Base-by-base conservation (phyloP, 2,329 filamentous ascomycete genomes). In the Colletotrichum simmondsii region DNA sequence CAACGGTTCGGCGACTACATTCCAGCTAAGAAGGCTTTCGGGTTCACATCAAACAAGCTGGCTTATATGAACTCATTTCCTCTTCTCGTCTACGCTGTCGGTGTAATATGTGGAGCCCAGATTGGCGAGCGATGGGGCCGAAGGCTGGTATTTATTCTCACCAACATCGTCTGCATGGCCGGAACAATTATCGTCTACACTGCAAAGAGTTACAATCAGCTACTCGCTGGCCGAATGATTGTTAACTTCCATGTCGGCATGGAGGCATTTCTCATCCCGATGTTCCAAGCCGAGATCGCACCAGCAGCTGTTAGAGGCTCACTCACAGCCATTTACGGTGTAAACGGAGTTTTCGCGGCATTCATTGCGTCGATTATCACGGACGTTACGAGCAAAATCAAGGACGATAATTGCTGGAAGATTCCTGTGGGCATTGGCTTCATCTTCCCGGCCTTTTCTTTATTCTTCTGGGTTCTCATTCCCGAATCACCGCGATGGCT, bases 401-500 rank as follows among this genome's bases (percentile, higher is more conserved):
- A 64, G 1, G 59, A 73, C 37, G 71, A 77, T 19, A 62, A 61
- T 4, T 76, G 73, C 26, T 77, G 76, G 76, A 69, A 71, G 61
- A 75, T 77, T 12, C 76, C 76, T 1, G 63, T 76, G 1, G 75
- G 59, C 11, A 53, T 74, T 24, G 72, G 75, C 11, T 73, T 77
- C 22, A 49, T 73, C 14, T 76, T 74, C 19, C 76, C 76, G 2
- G 30, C 65, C 0, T 68, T 75, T 16, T 71, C 71, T 1, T 32
- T 75, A 5, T 73, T 75, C 30, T 56, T 75, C 26, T 73, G 73
- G 56, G 12, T 72, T 19, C 32, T 75, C 6, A 74, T 77, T 5
- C 78, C 78, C 28, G 77, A 79, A 66, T 79, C 77, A 1, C 78
- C 78, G 0, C 76, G 78, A 12, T 80, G 78, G 78, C 73, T 80